Evolutionary conservation across 192 early-diverging fungal species (phyloP).

Genomic region (Endogone sp.): DNA sequence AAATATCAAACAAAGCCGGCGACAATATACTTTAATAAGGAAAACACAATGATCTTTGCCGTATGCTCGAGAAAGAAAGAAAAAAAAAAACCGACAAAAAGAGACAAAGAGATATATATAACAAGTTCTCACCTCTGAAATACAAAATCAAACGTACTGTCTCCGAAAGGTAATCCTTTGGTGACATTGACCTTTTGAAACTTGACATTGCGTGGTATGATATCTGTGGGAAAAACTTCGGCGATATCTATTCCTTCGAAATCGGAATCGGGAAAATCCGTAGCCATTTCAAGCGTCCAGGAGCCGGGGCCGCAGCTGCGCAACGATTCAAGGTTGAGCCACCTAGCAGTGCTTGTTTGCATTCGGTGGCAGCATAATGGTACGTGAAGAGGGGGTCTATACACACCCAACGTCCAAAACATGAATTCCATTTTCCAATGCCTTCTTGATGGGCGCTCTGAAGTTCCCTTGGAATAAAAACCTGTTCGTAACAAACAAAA

Average conservation of each 20-base stretch:
- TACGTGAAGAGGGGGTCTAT: neutral
- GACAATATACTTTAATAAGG: too few relatives aligned
- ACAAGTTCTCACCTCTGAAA: constrained; percentile 19
- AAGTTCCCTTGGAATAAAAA: neutral
- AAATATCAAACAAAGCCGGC: too few relatives aligned
- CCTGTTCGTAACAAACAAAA: neutral
- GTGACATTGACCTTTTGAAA: neutral
- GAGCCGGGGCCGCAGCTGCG: neutral
- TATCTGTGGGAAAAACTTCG: neutral
- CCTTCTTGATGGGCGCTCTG: neutral
- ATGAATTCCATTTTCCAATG: constrained; percentile 3
- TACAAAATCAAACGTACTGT: constrained; percentile 35
- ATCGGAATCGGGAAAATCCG: neutral
- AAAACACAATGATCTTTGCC: too few relatives aligned
- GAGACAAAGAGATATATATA: too few relatives aligned
- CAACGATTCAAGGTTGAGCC: neutral
- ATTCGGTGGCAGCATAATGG: neutral
- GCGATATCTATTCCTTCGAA: neutral
- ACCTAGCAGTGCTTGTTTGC: neutral
- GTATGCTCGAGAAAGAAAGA: too few relatives aligned
- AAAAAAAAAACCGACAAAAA: too few relatives aligned
- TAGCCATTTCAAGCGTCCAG: neutral
- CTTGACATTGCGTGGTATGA: neutral
- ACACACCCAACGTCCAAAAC: constrained; percentile 20
- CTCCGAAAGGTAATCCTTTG: constrained; percentile 24